These are phyloP conservation scores for Reutealis trisperma DNA, from an alignment of 345 rosid genomes.

Conservation along the genomic window DNA sequence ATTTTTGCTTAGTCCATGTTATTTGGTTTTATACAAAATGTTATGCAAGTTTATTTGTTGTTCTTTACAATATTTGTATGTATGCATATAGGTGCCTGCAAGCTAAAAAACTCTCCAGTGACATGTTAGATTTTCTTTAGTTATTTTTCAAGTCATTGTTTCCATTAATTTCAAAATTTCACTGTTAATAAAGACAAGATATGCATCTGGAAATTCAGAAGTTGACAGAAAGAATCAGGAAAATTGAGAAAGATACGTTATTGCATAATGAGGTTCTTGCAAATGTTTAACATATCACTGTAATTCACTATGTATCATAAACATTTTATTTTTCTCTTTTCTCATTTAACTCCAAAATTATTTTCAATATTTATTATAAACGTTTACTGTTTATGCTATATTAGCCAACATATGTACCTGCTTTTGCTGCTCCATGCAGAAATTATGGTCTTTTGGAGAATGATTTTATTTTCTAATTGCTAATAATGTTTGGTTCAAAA, in stretches of 20 bases:
- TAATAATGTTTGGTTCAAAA: conserved; percentile 5
- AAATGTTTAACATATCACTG: neutral
- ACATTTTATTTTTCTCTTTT: neutral
- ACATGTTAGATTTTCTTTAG: neutral
- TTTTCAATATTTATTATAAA: neutral
- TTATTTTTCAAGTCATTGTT: neutral
- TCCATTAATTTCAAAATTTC: neutral
- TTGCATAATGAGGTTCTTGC: neutral
- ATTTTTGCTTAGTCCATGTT: too few relatives aligned
- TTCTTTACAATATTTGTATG: neutral
- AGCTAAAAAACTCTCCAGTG: neutral
- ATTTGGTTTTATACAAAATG: neutral
- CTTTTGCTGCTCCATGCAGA: conserved; percentile 1
- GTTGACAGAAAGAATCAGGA: neutral
- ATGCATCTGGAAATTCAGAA: neutral
- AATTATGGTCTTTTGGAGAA: neutral
- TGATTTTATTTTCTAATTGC: conserved; percentile 7
- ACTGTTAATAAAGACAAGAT: neutral
- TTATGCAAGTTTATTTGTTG: neutral
- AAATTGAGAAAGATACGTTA: neutral
- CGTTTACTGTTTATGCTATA: neutral
- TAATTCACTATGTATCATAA: neutral
- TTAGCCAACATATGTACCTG: neutral
- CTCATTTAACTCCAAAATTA: neutral
- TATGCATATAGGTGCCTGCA: neutral